Percentiles rank a stretch among this genome's conserved stretches.
Conservation (phyloP, 495 filamentous ascomycete species). For the Penicillium goetzii region DNA sequence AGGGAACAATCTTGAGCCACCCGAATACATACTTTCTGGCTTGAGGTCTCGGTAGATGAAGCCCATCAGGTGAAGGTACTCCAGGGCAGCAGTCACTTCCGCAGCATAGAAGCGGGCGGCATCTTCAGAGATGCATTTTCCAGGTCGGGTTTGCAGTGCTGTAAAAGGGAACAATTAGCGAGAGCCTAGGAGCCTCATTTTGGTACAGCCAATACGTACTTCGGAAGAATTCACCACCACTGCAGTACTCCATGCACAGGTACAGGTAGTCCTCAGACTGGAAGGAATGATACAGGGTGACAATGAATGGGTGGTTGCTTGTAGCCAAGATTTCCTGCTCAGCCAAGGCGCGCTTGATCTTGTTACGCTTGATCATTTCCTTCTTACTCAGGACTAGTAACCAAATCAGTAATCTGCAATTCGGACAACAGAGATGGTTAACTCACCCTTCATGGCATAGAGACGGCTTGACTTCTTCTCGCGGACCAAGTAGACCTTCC, state of each 20-base stretch:
- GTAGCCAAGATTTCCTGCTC: slow-evolving; percentile 98
- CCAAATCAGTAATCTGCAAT: slow-evolving; percentile 20
- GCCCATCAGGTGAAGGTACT: slow-evolving; percentile 98
- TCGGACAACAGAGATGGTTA: not conserved
- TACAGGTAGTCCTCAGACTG: slow-evolving; percentile 98
- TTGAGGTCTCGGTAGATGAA: slow-evolving; percentile 99
- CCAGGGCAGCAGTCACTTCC: slow-evolving; percentile 95
- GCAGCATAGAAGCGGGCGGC: slow-evolving; percentile 97
- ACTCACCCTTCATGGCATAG: slow-evolving; percentile 97
- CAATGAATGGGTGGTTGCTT: slow-evolving; percentile 98
- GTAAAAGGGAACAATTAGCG: slow-evolving; percentile 16
- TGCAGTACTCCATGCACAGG: slow-evolving; percentile 99
- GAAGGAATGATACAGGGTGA: slow-evolving; percentile 97
- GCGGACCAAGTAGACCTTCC: slow-evolving; percentile 95
- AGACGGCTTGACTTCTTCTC: slow-evolving; percentile 95
- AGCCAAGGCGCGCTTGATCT: slow-evolving; percentile 97
- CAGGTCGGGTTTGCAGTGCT: slow-evolving; percentile 94
- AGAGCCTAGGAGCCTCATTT: not conserved
- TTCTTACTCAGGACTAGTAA: slow-evolving; percentile 91
- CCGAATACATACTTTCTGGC: slow-evolving; percentile 78
- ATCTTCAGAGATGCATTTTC: slow-evolving; percentile 95
- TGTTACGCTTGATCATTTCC: slow-evolving; percentile 99
- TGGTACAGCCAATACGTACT: slow-evolving; percentile 45
- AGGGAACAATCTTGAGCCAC: not conserved
- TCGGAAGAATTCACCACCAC: slow-evolving; percentile 96